Percentiles rank a stretch among this genome's conserved stretches.
phyloP scores from a whole-genome alignment of 331 rosid genomes.

The Phaseolus coccineus region DNA sequence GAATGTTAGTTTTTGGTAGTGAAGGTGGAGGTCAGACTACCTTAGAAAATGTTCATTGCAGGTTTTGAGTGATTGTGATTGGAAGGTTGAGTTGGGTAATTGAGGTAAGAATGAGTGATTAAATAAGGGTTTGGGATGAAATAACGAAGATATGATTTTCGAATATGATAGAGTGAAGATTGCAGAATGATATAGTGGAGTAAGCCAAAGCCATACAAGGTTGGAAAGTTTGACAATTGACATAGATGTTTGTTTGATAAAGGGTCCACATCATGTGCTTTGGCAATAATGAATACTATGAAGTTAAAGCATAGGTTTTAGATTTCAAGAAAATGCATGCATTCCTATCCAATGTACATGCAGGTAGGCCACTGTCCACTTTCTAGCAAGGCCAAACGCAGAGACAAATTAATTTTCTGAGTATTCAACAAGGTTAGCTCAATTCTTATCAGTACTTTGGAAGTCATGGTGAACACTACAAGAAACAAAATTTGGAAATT shows the following conservation, averaged over 20 bases:
- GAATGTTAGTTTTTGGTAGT: no score
- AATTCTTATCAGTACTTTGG: background rate
- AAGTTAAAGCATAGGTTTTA: background rate
- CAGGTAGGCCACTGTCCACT: background rate
- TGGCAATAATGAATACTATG: background rate
- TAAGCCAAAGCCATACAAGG: no score
- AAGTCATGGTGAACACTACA: background rate
- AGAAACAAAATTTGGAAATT: background rate
- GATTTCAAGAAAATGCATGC: background rate
- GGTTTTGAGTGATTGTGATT: no score
- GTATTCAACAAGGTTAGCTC: background rate
- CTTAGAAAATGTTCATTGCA: no score
- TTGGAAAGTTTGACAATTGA: background rate
- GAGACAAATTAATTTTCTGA: background rate
- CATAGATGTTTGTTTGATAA: background rate
- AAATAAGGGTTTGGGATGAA: no score
- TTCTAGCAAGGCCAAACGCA: background rate
- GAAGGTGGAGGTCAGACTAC: no score
- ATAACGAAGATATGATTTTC: no score
- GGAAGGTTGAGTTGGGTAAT: no score
- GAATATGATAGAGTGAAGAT: no score
- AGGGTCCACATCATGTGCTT: slow-evolving; percentile 13
- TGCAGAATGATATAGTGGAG: no score
- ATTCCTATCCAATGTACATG: background rate
- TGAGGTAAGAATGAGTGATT: no score